Percentiles rank a stretch among this genome's conserved stretches.
These are phyloP conservation scores for Ophiostoma ips DNA, from an alignment of 2,329 filamentous ascomycete species.

Conservation along the genomic window DNA sequence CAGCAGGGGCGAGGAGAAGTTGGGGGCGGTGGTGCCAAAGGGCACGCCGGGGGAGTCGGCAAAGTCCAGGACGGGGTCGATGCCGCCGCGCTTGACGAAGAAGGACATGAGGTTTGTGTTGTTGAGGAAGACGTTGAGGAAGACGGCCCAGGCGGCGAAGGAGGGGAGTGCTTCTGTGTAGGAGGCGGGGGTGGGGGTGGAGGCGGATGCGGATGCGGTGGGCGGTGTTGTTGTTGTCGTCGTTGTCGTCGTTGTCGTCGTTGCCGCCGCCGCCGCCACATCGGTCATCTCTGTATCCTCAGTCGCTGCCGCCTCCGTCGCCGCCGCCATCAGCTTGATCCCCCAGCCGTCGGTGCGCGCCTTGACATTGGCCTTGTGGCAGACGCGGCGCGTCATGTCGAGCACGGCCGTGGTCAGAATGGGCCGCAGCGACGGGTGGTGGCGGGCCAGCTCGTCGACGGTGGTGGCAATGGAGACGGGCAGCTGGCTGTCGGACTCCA, in stretches of 20 bases:
- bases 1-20: slow-evolving; percentile 55
- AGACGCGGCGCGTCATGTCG: slow-evolving; percentile 75
- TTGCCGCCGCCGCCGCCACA: slow-evolving; percentile 11
- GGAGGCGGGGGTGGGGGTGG: neutral
- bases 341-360: slow-evolving; percentile 59
- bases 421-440: slow-evolving; percentile 73
- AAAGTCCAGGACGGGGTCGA: slow-evolving; percentile 73
- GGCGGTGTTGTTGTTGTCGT: too few species aligned
- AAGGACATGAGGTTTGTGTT: slow-evolving; percentile 58
- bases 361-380: slow-evolving; percentile 56
- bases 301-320: slow-evolving; percentile 28
- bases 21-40: slow-evolving; percentile 53
- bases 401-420: slow-evolving; percentile 75
- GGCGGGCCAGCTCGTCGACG: slow-evolving; percentile 88
- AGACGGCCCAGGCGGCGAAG: slow-evolving; percentile 61
- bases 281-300: slow-evolving; percentile 56
- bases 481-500: slow-evolving; percentile 56
- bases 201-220: too few species aligned
- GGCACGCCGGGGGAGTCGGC: slow-evolving; percentile 70
- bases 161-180: slow-evolving; percentile 34
- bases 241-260: too few species aligned
- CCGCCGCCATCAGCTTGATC: slow-evolving; percentile 58
- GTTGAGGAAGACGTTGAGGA: slow-evolving; percentile 59
- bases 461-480: slow-evolving; percentile 62
- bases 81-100: slow-evolving; percentile 67